phyloP scores from a whole-genome alignment of 495 filamentous ascomycete genomes.

The Penicillium taxi region DNA sequence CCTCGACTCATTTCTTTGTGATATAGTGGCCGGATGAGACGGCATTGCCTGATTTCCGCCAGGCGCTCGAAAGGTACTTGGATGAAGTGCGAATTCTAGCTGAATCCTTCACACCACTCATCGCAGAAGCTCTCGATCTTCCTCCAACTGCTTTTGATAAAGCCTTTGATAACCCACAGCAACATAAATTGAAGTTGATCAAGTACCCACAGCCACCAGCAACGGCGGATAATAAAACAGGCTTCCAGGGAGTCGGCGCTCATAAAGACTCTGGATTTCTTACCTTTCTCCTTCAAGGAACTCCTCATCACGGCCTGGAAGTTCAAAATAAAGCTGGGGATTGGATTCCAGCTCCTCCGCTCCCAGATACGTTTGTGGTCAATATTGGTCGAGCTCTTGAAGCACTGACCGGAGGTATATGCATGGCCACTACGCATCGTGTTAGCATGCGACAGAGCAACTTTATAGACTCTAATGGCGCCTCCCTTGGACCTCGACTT shows the following conservation, averaged over 20 bases:
- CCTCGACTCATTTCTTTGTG: background rate
- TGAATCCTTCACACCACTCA: slow-evolving; percentile 69
- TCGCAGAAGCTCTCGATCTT: slow-evolving; percentile 81
- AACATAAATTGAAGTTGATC: slow-evolving; percentile 87
- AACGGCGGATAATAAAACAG: slow-evolving; percentile 7
- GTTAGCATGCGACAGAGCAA: slow-evolving; percentile 42
- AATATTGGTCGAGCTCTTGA: slow-evolving; percentile 92
- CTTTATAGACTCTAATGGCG: slow-evolving; percentile 21
- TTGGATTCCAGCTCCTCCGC: slow-evolving; percentile 61
- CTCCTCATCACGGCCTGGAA: slow-evolving; percentile 72
- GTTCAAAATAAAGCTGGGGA: slow-evolving; percentile 76
- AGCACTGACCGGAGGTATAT: slow-evolving; percentile 82
- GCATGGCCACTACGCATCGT: slow-evolving; percentile 77
- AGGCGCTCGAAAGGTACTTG: slow-evolving; percentile 67
- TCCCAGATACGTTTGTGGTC: slow-evolving; percentile 59
- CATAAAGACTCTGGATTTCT: slow-evolving; percentile 92
- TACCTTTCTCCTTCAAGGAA: slow-evolving; percentile 80
- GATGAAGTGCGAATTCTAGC: slow-evolving; percentile 59
- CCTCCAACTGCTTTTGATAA: slow-evolving; percentile 60
- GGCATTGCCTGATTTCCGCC: slow-evolving; percentile 63
- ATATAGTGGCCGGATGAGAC: slow-evolving; percentile 65
- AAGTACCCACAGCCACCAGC: slow-evolving; percentile 64
- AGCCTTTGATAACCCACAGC: slow-evolving; percentile 68
- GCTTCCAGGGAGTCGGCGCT: slow-evolving; percentile 65
- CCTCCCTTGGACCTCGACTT: slow-evolving; percentile 57